These are phyloP conservation scores for Fusarium proliferatum DNA, from an alignment of 2,329 filamentous ascomycete species.

Conservation along the genomic window DNA sequence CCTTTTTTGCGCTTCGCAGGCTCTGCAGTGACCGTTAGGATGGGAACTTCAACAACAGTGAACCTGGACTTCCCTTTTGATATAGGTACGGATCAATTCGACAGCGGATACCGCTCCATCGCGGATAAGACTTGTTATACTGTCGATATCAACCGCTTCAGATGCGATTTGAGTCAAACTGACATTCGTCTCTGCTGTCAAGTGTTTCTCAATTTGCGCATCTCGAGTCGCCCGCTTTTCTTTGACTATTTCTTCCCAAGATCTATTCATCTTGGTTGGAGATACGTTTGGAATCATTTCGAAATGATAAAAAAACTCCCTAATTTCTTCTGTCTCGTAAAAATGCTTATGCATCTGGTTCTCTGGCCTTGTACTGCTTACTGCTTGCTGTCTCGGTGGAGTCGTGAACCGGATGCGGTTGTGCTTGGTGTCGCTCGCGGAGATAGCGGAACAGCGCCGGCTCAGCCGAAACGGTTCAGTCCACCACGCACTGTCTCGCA, in stretches of 20 bases:
- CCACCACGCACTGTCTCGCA: not conserved
- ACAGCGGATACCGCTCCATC: not conserved
- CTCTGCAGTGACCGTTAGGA: not conserved
- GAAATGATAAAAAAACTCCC: no score
- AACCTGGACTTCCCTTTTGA: not conserved
- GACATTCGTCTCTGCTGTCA: not conserved
- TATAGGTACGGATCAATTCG: not conserved
- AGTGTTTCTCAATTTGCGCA: not conserved
- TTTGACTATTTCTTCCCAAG: not conserved
- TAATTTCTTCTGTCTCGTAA: no score
- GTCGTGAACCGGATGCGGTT: no score
- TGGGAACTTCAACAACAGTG: no score
- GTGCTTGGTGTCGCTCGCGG: not conserved
- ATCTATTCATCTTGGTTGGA: fast-evolving
- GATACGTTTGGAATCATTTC: fast-evolving
- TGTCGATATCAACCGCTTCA: not conserved
- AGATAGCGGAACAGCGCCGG: not conserved
- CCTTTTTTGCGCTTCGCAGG: not conserved
- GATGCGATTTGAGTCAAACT: not conserved
- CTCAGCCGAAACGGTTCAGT: not conserved
- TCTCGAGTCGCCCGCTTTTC: not conserved
- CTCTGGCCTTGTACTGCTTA: no score
- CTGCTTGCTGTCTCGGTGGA: no score
- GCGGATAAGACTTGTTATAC: not conserved
- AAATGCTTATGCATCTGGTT: no score